Base-by-base conservation (phyloP, 371 early-diverging fungal genomes). In the Circinella umbellata region DNA sequence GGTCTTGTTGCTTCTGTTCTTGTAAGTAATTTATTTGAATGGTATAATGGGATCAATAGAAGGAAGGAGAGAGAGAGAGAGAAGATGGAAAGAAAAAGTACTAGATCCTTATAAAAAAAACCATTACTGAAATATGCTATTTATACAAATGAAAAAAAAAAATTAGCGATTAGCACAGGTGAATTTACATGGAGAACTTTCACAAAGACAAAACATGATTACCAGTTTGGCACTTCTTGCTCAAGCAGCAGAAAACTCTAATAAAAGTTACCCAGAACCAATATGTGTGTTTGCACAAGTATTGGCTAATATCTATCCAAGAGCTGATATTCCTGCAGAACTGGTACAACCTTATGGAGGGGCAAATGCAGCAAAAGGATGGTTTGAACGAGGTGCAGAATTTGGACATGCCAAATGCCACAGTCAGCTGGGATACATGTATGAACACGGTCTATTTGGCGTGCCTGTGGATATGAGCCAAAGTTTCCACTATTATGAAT, bases 1-100 rank as follows among this genome's bases (percentile, higher is more conserved):
- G 88, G 92, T 55, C 84, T 91, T 70, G 87, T 88, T 48, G 78
- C 88, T 68, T 88, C 90, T 51, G 87, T 91, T 74, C 89, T 86
- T 64, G 89, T 57, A 18, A 27, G 1, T 27, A 57, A 57, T 9
- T 64, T 49, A 51, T 38, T n/a, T 15, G 4, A 17, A 27, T 3
- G 0, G 2, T 18, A 4, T 42, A 9, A 9, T 42, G 42, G 42
- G 42, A 42, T 3, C 6, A 42, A 3, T 11, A 42, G 27, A 27
- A 27, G 27, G 27, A 2, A 2, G 2, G 27, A 27, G 27, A 2
- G 27, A 27, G 27, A 27, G 27, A 27, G 27, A 27, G 27, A 27
- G 27, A 2, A 27, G 27, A 27, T 27, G 27, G 27, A 27, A 27
- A 27, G 27, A 27, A 27, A 27, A 27, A 27, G 27, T 27, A 27